Percentiles rank a stretch among this genome's conserved stretches.
Conservation (phyloP, 495 filamentous ascomycete genomes). For the Massariosphaeria phaeospora region DNA sequence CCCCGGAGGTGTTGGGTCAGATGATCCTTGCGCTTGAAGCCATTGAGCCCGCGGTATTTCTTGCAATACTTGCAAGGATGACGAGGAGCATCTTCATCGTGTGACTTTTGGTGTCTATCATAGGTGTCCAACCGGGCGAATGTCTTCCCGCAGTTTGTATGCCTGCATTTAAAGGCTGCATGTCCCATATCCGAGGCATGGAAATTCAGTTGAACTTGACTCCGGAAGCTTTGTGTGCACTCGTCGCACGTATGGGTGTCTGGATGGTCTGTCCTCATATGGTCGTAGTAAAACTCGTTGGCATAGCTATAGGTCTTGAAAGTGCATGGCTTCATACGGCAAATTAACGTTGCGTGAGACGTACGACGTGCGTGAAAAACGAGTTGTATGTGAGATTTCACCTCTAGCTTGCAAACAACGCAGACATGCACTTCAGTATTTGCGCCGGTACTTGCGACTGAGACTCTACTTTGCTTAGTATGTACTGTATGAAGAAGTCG, state of each 20-base stretch:
- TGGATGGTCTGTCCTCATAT: background rate
- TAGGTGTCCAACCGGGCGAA: constrained; percentile 37
- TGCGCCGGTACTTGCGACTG: too few relatives aligned
- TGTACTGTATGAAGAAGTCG: too few relatives aligned
- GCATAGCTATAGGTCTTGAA: background rate
- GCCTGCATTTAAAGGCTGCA: constrained; percentile 4
- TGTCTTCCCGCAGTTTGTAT: constrained; percentile 22
- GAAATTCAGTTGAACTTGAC: background rate
- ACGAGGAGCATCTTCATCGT: constrained; percentile 6
- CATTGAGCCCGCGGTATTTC: constrained; percentile 37
- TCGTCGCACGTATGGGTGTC: background rate
- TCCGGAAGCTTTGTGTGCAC: background rate
- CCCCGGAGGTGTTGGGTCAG: constrained; percentile 39
- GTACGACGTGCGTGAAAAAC: background rate
- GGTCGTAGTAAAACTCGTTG: background rate
- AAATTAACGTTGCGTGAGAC: background rate
- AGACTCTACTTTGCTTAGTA: too few relatives aligned
- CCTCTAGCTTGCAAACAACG: background rate
- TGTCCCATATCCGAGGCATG: constrained; percentile 9
- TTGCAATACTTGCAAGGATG: constrained; percentile 38
- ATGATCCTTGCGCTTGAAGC: constrained; percentile 42
- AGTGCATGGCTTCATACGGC: background rate
- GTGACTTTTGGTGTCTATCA: constrained; percentile 32
- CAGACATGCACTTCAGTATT: background rate
- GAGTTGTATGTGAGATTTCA: background rate